Evolutionary conservation across 192 early-diverging fungal genomes (phyloP).

Genomic region (Linnemannia exigua): DNA sequence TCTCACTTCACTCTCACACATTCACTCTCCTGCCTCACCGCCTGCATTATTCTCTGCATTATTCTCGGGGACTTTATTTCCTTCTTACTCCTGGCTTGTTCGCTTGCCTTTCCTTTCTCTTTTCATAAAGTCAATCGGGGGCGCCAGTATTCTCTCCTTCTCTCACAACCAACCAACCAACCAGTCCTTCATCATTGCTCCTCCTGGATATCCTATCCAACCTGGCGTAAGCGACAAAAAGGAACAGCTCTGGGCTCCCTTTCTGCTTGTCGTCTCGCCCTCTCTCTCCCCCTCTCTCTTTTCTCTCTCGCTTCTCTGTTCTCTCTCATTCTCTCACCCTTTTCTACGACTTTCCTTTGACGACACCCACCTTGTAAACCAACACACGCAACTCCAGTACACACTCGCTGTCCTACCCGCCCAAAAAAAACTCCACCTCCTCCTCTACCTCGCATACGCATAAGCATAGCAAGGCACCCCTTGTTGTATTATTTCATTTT

Average conservation of each 20-base stretch:
- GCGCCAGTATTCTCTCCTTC: neutral
- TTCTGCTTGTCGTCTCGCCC: neutral
- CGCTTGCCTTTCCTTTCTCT: neutral
- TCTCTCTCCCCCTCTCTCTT: neutral
- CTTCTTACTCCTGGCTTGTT: neutral
- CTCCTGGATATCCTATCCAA: neutral
- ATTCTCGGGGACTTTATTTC: constrained; percentile 4
- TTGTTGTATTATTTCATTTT: neutral
- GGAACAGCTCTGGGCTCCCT: neutral
- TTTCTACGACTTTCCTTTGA: neutral
- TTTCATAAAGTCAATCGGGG: neutral
- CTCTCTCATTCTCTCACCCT: neutral
- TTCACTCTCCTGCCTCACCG: neutral
- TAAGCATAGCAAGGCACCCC: neutral
- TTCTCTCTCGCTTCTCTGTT: neutral
- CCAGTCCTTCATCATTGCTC: neutral
- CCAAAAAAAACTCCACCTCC: neutral
- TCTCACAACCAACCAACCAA: neutral
- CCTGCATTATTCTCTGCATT: constrained; percentile 8
- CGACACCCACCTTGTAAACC: neutral
- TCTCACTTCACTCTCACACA: neutral
- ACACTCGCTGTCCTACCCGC: neutral
- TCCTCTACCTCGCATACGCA: constrained; percentile 7
- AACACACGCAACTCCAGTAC: neutral
- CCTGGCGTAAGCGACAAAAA: neutral